A percentile compares a stretch with the other conserved stretches of the same genome.
Conservation (phyloP, 805 yeast genomes). For the Candida morakotiae region DNA sequence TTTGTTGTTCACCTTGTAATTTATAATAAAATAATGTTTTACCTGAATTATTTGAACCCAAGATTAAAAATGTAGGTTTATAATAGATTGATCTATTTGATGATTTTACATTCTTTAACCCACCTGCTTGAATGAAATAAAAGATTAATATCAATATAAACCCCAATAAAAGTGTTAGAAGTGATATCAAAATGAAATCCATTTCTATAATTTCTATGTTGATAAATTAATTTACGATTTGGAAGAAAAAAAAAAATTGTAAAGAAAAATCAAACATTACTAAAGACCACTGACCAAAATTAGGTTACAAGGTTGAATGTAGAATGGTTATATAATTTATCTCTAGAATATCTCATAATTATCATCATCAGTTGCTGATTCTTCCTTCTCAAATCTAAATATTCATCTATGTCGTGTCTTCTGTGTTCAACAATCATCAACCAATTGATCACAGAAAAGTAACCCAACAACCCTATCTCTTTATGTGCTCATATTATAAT, state of each 20-base stretch:
- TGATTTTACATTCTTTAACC: slow-evolving; percentile 8
- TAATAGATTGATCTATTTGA: slow-evolving; percentile 14
- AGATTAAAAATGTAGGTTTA: slow-evolving; percentile 56
- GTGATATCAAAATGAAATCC: slow-evolving; percentile 24
- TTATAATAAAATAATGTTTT: slow-evolving; percentile 56
- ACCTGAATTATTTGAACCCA: slow-evolving; percentile 64
- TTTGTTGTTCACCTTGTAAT: slow-evolving; percentile 14
- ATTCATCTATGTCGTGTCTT: no score
- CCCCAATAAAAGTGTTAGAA: slow-evolving; percentile 24
- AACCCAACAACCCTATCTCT: no score
- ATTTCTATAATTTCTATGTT: slow-evolving; percentile 11
- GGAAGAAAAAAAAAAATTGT: background rate
- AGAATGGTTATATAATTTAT: no score
- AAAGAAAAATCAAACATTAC: no score
- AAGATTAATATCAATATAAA: slow-evolving; percentile 19
- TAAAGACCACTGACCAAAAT: no score
- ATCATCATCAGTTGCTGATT: no score
- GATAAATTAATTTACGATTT: background rate
- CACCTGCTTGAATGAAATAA: slow-evolving; percentile 21
- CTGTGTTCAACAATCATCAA: no score
- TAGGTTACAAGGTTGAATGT: no score
- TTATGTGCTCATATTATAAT: no score
- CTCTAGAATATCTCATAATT: no score
- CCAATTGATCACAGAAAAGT: no score
- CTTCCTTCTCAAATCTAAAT: no score